phyloP scores from a whole-genome alignment of 1,139 yeast species.

The Meyerozyma elateridarum region DNA sequence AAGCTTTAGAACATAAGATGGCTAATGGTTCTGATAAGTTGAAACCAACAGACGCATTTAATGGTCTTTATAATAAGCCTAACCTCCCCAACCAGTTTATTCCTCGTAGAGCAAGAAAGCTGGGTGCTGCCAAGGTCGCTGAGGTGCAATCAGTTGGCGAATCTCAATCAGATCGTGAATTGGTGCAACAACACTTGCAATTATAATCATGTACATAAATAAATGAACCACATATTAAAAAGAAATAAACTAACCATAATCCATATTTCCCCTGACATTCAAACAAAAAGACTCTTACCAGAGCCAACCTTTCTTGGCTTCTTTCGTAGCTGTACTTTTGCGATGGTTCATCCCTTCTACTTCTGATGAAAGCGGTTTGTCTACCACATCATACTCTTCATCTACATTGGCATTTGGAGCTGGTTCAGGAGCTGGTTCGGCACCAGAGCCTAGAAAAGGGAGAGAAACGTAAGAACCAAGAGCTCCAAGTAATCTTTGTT shows the following conservation, averaged over 20 bases:
- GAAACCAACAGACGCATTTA: constrained; percentile 70
- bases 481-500: too few species aligned
- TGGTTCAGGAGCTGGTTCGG: neutral
- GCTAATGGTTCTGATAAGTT: constrained; percentile 61
- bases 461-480: too few species aligned
- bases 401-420: constrained; percentile 8
- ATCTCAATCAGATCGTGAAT: constrained; percentile 25
- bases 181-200: constrained; percentile 25
- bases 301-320: constrained; percentile 25
- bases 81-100: constrained; percentile 69
- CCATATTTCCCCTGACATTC: too few species aligned
- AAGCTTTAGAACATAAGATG: constrained; percentile 24
- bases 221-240: constrained; percentile 6
- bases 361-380: constrained; percentile 20
- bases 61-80: constrained; percentile 71
- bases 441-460: constrained; percentile 1
- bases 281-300: constrained; percentile 17
- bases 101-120: constrained; percentile 44
- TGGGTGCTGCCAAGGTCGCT: constrained; percentile 36
- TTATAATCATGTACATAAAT: constrained; percentile 11
- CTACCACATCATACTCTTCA: constrained; percentile 43
- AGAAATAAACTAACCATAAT: constrained; percentile 9
- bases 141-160: constrained; percentile 20
- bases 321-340: constrained; percentile 7
- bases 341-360: constrained; percentile 15